Evolutionary conservation across 148 eudicot genomes (phyloP), one percentile per base, ranked within the genome.

Genomic region (Persicaria maculosa): DNA sequence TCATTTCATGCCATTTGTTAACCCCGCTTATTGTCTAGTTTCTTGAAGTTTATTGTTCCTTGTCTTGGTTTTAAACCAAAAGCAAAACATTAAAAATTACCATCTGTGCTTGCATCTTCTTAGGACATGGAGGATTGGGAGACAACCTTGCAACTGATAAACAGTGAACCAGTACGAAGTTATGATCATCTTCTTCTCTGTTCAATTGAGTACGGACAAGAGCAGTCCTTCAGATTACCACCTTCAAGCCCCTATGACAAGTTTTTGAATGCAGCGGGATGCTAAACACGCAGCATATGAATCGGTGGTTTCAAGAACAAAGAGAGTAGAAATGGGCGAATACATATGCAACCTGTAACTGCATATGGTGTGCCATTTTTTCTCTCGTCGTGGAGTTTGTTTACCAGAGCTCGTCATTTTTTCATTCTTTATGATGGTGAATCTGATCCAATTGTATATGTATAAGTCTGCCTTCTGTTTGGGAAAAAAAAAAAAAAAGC

Each of bases 241-340:
- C 97, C 97, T 53, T 87, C 97, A 16, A 92, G 97, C 75, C 97
- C 97, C 36, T 92, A 90, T 12, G 97, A 92, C 83, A 90, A 88
- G 71, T 92, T 92, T 81, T 76, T 92, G 83, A 88, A 84, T 77
- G 97, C 97, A 7, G 93, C 97, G 2, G 93, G 93, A 67, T 88
- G 96, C 86, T 92, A 80, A 86, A 77, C 78, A 79, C 48, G 11
- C 46, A 65, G 17, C 46, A 36, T 25, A 64, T 64, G 45, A 40
- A 40, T 65, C 46, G 5, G 68, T 9, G 16, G 4, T 25, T 12
- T 62, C 68, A 62, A 62, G 68, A 62, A 10, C 40, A 31, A 31
- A 31, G 68, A 31, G 44, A 9, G 5, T 19, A 1, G 10, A 31
- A 15, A 31, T 25, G 4, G 44, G 68, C 6, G 20, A 65, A 31